phyloP scores from a whole-genome alignment of 208 protist species.

The Novymonas esmeraldas region DNA sequence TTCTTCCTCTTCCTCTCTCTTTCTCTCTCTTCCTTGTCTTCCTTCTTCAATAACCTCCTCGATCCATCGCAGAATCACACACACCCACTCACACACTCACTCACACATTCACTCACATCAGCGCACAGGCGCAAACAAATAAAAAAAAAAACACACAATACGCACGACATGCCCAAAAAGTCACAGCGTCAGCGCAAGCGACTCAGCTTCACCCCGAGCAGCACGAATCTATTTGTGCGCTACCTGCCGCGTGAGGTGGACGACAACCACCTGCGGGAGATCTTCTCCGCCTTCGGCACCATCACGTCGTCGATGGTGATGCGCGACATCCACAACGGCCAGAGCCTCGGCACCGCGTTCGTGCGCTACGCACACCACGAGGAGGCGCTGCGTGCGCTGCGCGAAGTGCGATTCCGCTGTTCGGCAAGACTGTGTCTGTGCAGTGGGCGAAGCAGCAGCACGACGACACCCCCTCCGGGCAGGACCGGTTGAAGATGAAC shows the following conservation, averaged over 20 bases:
- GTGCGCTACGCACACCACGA: conserved; percentile 36
- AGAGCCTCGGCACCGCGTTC: conserved; percentile 47
- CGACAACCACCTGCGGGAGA: conserved; percentile 28
- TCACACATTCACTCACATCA: too few relatives aligned
- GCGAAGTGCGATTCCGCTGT: conserved; percentile 6
- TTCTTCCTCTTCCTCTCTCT: too few relatives aligned
- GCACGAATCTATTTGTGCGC: conserved; percentile 56
- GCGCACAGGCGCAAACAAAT: too few relatives aligned
- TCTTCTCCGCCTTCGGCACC: conserved; percentile 38
- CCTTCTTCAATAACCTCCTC: too few relatives aligned
- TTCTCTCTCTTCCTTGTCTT: too few relatives aligned
- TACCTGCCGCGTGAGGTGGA: conserved; percentile 37
- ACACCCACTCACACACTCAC: too few relatives aligned
- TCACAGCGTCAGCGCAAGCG: too few relatives aligned
- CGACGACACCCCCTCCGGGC: conserved; percentile 33
- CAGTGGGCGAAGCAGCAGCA: conserved; percentile 45
- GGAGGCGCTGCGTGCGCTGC: conserved; percentile 30
- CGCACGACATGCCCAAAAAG: too few relatives aligned
- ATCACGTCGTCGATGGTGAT: conserved; percentile 52
- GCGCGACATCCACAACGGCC: conserved; percentile 53
- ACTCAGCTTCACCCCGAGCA: conserved; percentile 42
- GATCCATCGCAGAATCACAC: too few relatives aligned
- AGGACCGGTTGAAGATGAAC: conserved; percentile 36
- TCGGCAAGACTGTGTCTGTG: conserved; percentile 27
- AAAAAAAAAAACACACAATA: background rate